Percentiles rank a stretch among this genome's conserved stretches.
Conservation (phyloP, 805 yeast species). For the Maudiozyma bulderi region DNA sequence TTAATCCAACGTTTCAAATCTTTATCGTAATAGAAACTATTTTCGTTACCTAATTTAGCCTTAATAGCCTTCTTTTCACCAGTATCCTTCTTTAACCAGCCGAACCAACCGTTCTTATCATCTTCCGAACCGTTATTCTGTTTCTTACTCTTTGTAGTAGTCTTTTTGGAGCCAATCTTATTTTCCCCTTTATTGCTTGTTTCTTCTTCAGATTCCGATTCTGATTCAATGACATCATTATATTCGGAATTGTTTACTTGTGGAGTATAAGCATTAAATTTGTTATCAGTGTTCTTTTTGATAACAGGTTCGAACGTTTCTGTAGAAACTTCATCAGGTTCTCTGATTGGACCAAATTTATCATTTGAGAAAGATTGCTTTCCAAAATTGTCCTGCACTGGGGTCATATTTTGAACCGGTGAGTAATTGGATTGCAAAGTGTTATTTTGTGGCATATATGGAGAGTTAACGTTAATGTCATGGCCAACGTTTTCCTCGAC, state of each 20-base stretch:
- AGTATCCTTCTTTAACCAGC: slow-evolving; percentile 54
- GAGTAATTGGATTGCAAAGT: no score
- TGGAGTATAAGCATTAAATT: slow-evolving; percentile 14
- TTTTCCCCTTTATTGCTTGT: slow-evolving; percentile 17
- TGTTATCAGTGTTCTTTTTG: slow-evolving; percentile 17
- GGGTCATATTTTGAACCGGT: no score
- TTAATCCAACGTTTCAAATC: slow-evolving; percentile 82
- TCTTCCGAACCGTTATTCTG: slow-evolving; percentile 15
- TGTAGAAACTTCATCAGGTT: slow-evolving; percentile 12
- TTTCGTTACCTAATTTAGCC: slow-evolving; percentile 77
- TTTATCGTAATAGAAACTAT: slow-evolving; percentile 67
- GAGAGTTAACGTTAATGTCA: background rate
- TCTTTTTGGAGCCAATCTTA: slow-evolving; percentile 7
- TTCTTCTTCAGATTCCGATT: slow-evolving; percentile 27
- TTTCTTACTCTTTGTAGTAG: slow-evolving; percentile 8
- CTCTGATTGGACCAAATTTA: slow-evolving; percentile 17
- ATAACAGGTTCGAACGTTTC: slow-evolving; percentile 24
- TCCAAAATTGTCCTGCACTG: background rate
- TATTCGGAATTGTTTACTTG: slow-evolving; percentile 25
- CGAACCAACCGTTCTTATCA: slow-evolving; percentile 34
- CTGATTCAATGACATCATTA: slow-evolving; percentile 38
- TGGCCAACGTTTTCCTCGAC: background rate
- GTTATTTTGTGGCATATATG: background rate
- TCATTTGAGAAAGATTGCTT: background rate
- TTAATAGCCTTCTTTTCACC: slow-evolving; percentile 66